Conservation (phyloP, 1,139 yeast species). For the Blastobotrys apis region DNA sequence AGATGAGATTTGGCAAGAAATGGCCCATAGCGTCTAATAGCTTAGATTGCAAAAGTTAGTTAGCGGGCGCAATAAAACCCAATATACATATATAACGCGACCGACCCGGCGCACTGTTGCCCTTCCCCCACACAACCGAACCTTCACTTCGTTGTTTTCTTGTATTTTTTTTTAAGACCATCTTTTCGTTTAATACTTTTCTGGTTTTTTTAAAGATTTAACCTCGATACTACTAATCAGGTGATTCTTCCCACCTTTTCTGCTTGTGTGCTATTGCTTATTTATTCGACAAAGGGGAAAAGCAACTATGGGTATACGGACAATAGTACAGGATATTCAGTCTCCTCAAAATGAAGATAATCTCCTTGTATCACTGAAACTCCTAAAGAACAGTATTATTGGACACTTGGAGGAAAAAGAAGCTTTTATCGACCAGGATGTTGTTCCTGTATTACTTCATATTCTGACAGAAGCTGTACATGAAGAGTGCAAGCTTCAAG, state of each 20-base stretch:
- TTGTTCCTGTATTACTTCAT: slow-evolving; percentile 2
- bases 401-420: slow-evolving; percentile 10
- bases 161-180: too few relatives aligned
- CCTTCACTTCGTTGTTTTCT: neutral
- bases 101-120: too few relatives aligned
- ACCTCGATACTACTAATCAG: too few relatives aligned
- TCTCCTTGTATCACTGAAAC: neutral
- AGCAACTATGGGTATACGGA: slow-evolving; percentile 4
- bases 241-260: too few relatives aligned
- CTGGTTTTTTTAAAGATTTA: too few relatives aligned
- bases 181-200: too few relatives aligned
- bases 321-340: slow-evolving; percentile 6
- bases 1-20: slow-evolving; percentile 4
- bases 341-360: slow-evolving; percentile 7
- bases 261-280: too few relatives aligned
- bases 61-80: too few relatives aligned
- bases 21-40: neutral
- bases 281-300: too few relatives aligned
- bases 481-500: slow-evolving; percentile 2
- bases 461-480: neutral
- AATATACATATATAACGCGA: too few relatives aligned
- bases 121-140: neutral
- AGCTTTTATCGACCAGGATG: slow-evolving; percentile 2
- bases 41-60: too few relatives aligned
- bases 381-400: slow-evolving; percentile 5